Evolutionary conservation across 495 filamentous ascomycete genomes (phyloP), one percentile per base, ranked within the genome.

Genomic region (Talaromyces liani): DNA sequence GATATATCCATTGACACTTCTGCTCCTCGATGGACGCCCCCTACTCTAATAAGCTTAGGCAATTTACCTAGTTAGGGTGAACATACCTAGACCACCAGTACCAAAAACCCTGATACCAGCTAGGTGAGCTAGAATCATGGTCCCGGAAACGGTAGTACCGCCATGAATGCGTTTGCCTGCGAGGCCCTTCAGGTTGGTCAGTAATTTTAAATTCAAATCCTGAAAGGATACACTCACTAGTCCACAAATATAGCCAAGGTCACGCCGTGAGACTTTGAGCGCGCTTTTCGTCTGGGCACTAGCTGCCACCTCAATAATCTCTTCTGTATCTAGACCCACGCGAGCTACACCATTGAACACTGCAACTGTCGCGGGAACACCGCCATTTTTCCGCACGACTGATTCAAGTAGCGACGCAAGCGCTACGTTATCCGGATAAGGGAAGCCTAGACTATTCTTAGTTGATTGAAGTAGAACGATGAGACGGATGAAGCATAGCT

Each of bases 61-160:
- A 58, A 63, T 36, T 14, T 33, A 10, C 18, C 6, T 41, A 31
- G 31, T 7, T 20, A 4, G 22, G 39, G 8, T 22, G 24, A 16
- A 65, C 65, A 45, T 68, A 78, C 78, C 81, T 63, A 83, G 71
- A 55, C 80, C 81, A 56, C 86, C 94, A 10, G 94, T 98, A 3
- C 91, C 93, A 76, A 98, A 97, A 22, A 98, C 86, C 65, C 85
- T 87, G 70, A 98, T 97, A 1, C 93, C 94, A 56, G 92, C 94
- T 65, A 91, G 75, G 63, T 91, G 81, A 16, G 94, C 92, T 6
- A 98, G 83, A 36, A 96, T 72, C 91, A 94, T 97, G 3, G 94
- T 98, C 1, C 89, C 92, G 4, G 93, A 86, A 54, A 98, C 87
- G 0, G 94, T 98, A 3, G 94, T 98, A 1, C 94, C 94, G 47